phyloP scores from a whole-genome alignment of 768 basidiomycete species.

The Cystofilobasidium macerans region DNA sequence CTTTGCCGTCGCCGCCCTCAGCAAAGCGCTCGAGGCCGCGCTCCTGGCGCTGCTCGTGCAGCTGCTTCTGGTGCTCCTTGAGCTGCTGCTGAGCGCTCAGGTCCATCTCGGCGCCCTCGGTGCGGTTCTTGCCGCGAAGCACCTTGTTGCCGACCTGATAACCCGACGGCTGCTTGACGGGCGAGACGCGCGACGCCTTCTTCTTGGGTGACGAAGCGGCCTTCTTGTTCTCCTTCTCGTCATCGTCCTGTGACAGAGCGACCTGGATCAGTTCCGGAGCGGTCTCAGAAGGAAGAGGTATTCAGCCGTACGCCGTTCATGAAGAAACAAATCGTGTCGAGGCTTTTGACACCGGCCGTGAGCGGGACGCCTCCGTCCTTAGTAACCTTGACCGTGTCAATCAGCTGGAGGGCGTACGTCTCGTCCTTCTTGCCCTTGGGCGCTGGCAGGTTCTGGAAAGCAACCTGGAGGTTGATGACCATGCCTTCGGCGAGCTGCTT shows the following conservation, averaged over 20 bases:
- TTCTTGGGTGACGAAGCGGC: constrained; percentile 44
- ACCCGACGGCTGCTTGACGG: constrained; percentile 48
- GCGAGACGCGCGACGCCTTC: constrained; percentile 41
- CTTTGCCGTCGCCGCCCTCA: constrained; percentile 58
- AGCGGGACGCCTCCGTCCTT: constrained; percentile 49
- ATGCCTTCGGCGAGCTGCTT: constrained; percentile 63
- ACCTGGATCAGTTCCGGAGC: no score
- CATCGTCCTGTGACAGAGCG: constrained; percentile 44
- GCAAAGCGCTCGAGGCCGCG: constrained; percentile 75
- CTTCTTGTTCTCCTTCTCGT: constrained; percentile 39
- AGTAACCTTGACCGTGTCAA: constrained; percentile 75
- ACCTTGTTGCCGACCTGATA: constrained; percentile 75
- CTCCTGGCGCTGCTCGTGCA: constrained; percentile 63
- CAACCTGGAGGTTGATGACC: constrained; percentile 73
- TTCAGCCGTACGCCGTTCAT: constrained; percentile 32
- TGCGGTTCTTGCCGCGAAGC: constrained; percentile 74
- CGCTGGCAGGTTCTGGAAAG: constrained; percentile 72
- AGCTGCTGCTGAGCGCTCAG: constrained; percentile 66
- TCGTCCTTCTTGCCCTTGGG: constrained; percentile 48
- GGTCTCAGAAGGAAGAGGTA: not conserved
- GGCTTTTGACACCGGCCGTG: constrained; percentile 70
- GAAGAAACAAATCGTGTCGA: constrained; percentile 83
- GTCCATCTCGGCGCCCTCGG: constrained; percentile 59
- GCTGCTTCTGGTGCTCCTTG: constrained; percentile 72
- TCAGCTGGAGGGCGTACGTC: constrained; percentile 77